A percentile compares a stretch with the other conserved stretches of the same genome.
Conservation (phyloP, 306 rosid genomes). For the Ormosia semicastrata region DNA sequence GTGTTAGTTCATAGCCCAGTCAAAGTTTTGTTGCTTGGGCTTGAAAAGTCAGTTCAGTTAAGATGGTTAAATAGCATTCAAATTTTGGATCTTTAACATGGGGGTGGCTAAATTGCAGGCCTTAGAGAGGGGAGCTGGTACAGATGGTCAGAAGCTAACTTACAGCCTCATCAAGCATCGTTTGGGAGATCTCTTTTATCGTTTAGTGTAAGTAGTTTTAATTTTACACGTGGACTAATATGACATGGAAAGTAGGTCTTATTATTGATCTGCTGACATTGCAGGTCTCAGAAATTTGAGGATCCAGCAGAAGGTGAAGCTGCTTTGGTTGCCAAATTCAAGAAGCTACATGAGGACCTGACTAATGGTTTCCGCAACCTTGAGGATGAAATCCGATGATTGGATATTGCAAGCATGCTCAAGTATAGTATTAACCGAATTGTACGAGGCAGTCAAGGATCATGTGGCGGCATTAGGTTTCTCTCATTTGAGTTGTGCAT, state of each 20-base stretch:
- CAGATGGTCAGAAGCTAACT: conserved; percentile 91
- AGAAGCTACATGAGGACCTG: conserved; percentile 80
- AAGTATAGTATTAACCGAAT: conserved; percentile 18
- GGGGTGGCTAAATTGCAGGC: conserved; percentile 59
- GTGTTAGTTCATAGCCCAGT: conserved; percentile 14
- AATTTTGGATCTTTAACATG: conserved; percentile 1
- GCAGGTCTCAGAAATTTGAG: conserved; percentile 98
- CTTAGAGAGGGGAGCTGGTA: conserved; percentile 94
- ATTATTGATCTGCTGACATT: conserved; percentile 11
- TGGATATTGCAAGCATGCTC: conserved; percentile 22
- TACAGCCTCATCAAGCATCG: conserved; percentile 92
- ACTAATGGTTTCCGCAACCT: conserved; percentile 95
- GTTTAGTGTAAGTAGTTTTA: conserved; percentile 73
- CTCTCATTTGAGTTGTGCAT: not conserved
- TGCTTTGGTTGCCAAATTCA: conserved; percentile 72
- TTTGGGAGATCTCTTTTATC: conserved; percentile 96
- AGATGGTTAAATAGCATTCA: not conserved
- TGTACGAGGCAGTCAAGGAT: conserved; percentile 35
- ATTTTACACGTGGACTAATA: not conserved
- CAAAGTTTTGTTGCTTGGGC: not conserved
- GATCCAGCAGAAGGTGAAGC: conserved; percentile 98
- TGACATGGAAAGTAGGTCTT: conserved; percentile 24
- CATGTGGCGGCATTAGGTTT: conserved; percentile 24
- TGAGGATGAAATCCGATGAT: conserved; percentile 92
- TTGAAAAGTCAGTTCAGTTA: not conserved